Percentiles rank a stretch among this genome's conserved stretches.
These are phyloP conservation scores for Bonia amplexicaulis DNA, from an alignment of 176 grass and related monocot genomes.

Conservation along the genomic window DNA sequence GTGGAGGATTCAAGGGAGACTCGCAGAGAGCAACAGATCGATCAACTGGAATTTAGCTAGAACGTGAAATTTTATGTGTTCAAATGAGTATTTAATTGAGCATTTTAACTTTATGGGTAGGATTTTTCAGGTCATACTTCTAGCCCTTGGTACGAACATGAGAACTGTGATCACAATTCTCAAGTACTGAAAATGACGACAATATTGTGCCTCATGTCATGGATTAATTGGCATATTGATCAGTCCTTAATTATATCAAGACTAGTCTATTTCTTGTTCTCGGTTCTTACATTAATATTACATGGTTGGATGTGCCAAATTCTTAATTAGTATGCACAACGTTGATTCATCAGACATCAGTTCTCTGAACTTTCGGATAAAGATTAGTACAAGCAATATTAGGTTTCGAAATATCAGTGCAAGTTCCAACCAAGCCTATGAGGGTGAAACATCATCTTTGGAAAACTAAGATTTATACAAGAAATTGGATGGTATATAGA, in stretches of 20 bases:
- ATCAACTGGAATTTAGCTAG: not conserved
- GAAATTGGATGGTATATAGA: no score
- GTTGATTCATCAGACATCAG: no score
- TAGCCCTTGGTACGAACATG: not conserved
- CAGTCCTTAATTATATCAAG: not conserved
- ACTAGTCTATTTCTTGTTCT: not conserved
- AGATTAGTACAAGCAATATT: no score
- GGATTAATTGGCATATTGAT: not conserved
- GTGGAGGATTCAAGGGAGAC: not conserved
- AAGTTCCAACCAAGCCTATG: no score
- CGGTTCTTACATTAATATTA: not conserved
- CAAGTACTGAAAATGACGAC: not conserved
- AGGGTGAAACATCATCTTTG: no score
- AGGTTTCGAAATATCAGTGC: no score
- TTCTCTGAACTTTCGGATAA: no score
- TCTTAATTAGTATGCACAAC: not conserved
- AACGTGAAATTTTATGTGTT: not conserved
- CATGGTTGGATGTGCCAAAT: not conserved
- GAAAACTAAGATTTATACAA: no score
- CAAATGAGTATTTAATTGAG: not conserved
- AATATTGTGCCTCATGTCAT: not conserved
- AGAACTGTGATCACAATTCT: not conserved
- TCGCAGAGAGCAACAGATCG: not conserved
- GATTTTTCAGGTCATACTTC: not conserved
- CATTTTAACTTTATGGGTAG: not conserved